Base-by-base conservation (phyloP, 768 basidiomycete genomes). In the Naganishia friedmannii region DNA sequence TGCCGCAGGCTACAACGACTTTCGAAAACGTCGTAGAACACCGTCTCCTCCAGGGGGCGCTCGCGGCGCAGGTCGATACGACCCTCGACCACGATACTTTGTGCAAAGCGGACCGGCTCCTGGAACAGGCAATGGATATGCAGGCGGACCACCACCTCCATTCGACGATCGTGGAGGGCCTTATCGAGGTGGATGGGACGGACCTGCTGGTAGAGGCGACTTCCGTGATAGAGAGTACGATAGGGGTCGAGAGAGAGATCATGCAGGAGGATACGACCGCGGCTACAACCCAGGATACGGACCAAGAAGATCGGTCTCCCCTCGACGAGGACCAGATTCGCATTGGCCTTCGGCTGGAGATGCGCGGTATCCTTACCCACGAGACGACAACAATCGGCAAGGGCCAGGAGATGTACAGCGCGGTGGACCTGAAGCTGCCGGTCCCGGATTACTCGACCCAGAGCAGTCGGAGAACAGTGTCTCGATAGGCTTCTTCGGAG, bases 201-300 rank as follows among this genome's bases (percentile, higher is more conserved):
- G 57, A n/a, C 57, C 57, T 19, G 32, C 19, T 3, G 48, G 48
- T 17, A 34, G 57, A 58, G 57, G 39, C 1, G 60, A 63, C 34
- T 63, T 51, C 51, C 32, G 65, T 4, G 65, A 66, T 34, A 3
- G 65, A 3, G 65, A 66, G 21, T 42, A 26, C 2, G 65, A 66
- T 15, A 66, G 65, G 65, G 65, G 53, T 31, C 53, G 65, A 48
- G 65, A 66, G 34, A 51, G 65, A 21, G 65, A 66, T 19, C n/a
- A 29, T 29, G 23, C 4, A 42, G 60, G 60, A 42, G 65, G 65
- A 48, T 23, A 32, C 6, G 65, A 66, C n/a, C 53, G 53, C 21
- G 65, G 48, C 1, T 66, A 66, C 51, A 29, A 54, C 23, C 53
- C 48, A 10, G 48, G 29, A 21, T 53, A 42, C 39, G 65, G 65